A percentile compares a stretch with the other conserved stretches of the same genome.
Evolutionary conservation across 2,329 filamentous ascomycete genomes (phyloP).

Genomic region (Zasmidium angulare): DNA sequence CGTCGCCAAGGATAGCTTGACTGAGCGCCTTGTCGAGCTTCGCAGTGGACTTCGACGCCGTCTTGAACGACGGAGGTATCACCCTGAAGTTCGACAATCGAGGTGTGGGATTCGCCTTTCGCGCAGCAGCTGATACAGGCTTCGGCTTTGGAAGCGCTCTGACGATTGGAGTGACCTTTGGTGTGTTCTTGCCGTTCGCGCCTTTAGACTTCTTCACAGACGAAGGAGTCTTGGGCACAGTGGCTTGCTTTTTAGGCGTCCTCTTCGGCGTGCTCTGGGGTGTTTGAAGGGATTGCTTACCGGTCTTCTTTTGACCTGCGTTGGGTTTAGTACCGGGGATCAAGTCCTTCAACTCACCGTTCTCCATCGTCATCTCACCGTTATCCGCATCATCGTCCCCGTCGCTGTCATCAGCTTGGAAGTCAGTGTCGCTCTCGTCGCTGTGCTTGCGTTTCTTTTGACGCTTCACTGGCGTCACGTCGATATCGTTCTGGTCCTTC

Average conservation of each 20-base stretch:
- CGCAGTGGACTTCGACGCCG: constrained; percentile 1
- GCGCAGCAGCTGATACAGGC: not conserved
- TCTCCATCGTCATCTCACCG: constrained; percentile 22
- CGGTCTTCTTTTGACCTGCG: constrained; percentile 27
- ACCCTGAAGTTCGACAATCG: not conserved
- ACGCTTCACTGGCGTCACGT: constrained; percentile 36
- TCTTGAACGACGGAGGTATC: not conserved
- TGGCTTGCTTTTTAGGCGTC: not conserved
- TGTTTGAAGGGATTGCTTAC: constrained; percentile 23
- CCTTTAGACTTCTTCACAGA: constrained; percentile 1
- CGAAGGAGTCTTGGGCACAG: not conserved
- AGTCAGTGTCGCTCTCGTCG: constrained; percentile 51
- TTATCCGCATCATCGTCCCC: constrained; percentile 27
- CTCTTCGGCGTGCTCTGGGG: constrained; percentile 7
- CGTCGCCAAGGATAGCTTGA: not conserved
- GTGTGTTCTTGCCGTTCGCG: not conserved
- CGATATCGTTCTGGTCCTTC: constrained; percentile 21
- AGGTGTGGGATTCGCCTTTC: not conserved
- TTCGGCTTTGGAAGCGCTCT: not conserved
- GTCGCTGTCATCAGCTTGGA: constrained; percentile 45
- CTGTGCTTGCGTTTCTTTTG: constrained; percentile 37
- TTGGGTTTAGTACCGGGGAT: constrained; percentile 27
- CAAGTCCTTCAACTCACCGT: constrained; percentile 21
- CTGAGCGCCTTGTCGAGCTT: constrained; percentile 4
- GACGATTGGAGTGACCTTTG: no score